A percentile compares a stretch with the other conserved stretches of the same genome.
These are phyloP conservation scores for Colletotrichum agaves DNA, from an alignment of 2,329 filamentous ascomycete genomes.

Conservation along the genomic window DNA sequence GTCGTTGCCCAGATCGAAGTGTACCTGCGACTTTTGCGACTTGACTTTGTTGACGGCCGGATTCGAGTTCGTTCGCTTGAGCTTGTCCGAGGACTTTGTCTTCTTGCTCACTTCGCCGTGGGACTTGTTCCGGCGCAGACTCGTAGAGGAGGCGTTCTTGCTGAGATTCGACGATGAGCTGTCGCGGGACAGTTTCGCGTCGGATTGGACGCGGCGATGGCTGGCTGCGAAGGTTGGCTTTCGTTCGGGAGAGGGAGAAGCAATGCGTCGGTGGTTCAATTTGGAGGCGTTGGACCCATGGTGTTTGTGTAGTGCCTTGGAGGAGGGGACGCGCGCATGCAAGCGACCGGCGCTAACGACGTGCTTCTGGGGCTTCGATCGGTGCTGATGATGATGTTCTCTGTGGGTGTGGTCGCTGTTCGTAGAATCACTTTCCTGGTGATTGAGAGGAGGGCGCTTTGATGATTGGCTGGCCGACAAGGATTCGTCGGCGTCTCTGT, in stretches of 20 bases:
- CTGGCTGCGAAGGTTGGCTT: conserved; percentile 41
- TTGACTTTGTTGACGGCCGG: conserved; percentile 58
- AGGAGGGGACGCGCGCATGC: conserved; percentile 63
- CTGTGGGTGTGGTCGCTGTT: conserved; percentile 45
- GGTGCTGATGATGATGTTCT: conserved; percentile 44
- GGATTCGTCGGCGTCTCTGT: conserved; percentile 60
- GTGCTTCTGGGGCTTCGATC: conserved; percentile 50
- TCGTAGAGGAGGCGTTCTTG: conserved; percentile 66
- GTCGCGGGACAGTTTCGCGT: conserved; percentile 60
- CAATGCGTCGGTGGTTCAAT: conserved; percentile 53
- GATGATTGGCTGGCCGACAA: conserved; percentile 66
- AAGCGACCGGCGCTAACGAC: conserved; percentile 58
- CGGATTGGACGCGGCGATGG: conserved; percentile 41
- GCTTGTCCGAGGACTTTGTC: conserved; percentile 60
- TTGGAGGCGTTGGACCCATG: conserved; percentile 50
- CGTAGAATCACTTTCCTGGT: conserved; percentile 51
- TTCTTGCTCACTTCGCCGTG: conserved; percentile 65
- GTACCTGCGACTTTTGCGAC: conserved; percentile 62
- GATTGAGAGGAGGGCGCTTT: conserved; percentile 59
- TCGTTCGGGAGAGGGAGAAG: conserved; percentile 56
- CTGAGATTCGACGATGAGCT: conserved; percentile 57
- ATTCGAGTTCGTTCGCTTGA: conserved; percentile 65
- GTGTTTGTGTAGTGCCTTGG: conserved; percentile 62
- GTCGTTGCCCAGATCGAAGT: conserved; percentile 71
- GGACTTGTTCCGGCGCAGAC: conserved; percentile 70